phyloP scores from a whole-genome alignment of 2,329 filamentous ascomycete genomes.

The Cladosporium sp. region DNA sequence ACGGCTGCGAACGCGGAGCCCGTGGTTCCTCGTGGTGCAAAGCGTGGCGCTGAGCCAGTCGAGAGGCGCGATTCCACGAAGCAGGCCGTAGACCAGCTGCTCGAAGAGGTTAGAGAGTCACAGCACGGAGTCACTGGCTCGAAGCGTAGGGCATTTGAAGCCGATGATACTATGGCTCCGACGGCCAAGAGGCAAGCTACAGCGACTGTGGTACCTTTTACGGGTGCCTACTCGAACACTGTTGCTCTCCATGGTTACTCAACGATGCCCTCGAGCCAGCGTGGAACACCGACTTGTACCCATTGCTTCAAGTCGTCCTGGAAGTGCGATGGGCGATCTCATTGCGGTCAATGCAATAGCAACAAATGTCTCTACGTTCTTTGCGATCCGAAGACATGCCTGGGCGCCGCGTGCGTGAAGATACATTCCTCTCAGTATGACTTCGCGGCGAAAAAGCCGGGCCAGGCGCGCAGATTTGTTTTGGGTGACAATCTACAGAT shows the following conservation, averaged over 20 bases:
- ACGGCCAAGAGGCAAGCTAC: background rate
- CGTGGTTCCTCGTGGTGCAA: background rate
- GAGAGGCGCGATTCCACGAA: background rate
- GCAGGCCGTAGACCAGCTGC: background rate
- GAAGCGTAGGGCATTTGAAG: background rate
- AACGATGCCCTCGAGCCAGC: too few species aligned
- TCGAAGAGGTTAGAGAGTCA: background rate
- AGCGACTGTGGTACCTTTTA: too few species aligned
- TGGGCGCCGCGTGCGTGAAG: background rate
- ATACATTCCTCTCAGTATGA: conserved; percentile 4
- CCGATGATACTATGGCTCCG: background rate
- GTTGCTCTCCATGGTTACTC: too few species aligned
- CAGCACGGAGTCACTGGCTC: background rate
- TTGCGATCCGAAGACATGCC: background rate
- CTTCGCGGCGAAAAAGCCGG: background rate
- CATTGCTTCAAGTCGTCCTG: background rate
- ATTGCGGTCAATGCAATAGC: background rate
- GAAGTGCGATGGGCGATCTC: background rate
- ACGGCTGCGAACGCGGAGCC: conserved; percentile 1
- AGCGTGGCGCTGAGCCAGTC: background rate
- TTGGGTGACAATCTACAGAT: background rate
- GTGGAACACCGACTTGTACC: background rate
- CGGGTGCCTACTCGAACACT: too few species aligned
- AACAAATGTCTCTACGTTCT: conserved; percentile 3
- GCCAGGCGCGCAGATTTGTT: background rate